Base-by-base conservation (phyloP, 768 basidiomycete species). In the Suillus americanus region DNA sequence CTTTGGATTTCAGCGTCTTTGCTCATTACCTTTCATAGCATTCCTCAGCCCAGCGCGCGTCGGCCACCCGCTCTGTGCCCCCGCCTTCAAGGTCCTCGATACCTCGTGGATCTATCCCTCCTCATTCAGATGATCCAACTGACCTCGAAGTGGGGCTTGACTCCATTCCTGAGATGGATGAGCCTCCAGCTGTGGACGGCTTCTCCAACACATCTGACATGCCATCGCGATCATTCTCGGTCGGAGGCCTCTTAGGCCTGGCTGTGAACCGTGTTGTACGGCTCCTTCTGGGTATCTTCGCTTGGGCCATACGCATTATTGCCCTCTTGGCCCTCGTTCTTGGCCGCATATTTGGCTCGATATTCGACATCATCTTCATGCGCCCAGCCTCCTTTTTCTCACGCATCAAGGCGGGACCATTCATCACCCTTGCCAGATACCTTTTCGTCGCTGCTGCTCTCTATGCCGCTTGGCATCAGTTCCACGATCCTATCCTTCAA, bases 121-220 rank as follows among this genome's bases (percentile, higher is more conserved):
- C 81, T 16, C 75, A 79, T 40, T 63, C 75, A 67, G 62, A 73
- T 16, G 69, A 77, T n/a, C 65, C 70, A 12, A 71, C 73, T 8
- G 80, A 84, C 30, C 75, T 81, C 37, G 85, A 86, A 64, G 79
- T 82, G 67, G 83, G 85, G 2, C 81, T 92, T 33, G 77, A 84
- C 28, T 84, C 88, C 9, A 89, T 92, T 69, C 80, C 83, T 6
- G 91, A 92, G 78, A 79, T 81, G 35, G 86, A 91, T 3, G 89
- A 90, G 71, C 80, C 75, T 33, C 71, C 73, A 20, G 61, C 59
- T 18, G 71, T 76, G 63, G 70, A 71, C 57, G 76, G 74, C 48
- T 54, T 74, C 33, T 60, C 65, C 59, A 65, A 76, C 59, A 71
- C 66, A 33, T 69, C 70, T 60, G 68, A 72, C 43, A 43, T 65